A percentile compares a stretch with the other conserved stretches of the same genome.
Evolutionary conservation across 179 eudicot species (phyloP).

Genomic region (Drosera spatulata): DNA sequence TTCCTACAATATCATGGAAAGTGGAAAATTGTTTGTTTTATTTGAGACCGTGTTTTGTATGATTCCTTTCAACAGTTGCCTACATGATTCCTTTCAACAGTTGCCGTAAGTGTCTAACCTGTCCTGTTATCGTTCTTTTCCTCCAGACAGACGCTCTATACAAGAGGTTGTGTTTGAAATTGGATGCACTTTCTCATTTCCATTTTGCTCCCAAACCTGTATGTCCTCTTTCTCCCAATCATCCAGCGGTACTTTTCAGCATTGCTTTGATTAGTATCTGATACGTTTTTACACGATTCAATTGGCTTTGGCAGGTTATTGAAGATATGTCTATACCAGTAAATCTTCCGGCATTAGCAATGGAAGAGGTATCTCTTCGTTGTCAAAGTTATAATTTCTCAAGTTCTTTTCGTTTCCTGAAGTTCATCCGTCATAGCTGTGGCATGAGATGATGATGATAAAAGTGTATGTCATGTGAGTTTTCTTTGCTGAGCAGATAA

Average conservation of each 20-base stretch:
- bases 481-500: constrained; percentile 42
- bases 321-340: constrained; percentile 88
- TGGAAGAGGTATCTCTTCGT: constrained; percentile 70
- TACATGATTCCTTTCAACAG: too few species aligned
- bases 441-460: not conserved
- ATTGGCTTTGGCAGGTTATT: constrained; percentile 45
- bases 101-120: not conserved
- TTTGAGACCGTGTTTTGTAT: too few species aligned
- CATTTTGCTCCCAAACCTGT: constrained; percentile 98
- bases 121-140: not conserved
- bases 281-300: not conserved
- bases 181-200: constrained; percentile 97
- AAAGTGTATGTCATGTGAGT: not conserved
- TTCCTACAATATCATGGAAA: too few species aligned
- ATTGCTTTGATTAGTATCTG: not conserved
- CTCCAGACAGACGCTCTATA: constrained; percentile 63
- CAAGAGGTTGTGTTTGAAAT: constrained; percentile 69
- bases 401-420: not conserved
- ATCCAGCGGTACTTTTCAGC: not conserved
- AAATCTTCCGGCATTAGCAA: constrained; percentile 90
- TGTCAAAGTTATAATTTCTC: not conserved
- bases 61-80: too few species aligned
- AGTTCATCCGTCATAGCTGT: too few species aligned
- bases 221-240: constrained; percentile 11
- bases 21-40: too few species aligned